A percentile compares a stretch with the other conserved stretches of the same genome.
phyloP scores from a whole-genome alignment of 1,139 yeast genomes.

The Sugiyamaella sp. region DNA sequence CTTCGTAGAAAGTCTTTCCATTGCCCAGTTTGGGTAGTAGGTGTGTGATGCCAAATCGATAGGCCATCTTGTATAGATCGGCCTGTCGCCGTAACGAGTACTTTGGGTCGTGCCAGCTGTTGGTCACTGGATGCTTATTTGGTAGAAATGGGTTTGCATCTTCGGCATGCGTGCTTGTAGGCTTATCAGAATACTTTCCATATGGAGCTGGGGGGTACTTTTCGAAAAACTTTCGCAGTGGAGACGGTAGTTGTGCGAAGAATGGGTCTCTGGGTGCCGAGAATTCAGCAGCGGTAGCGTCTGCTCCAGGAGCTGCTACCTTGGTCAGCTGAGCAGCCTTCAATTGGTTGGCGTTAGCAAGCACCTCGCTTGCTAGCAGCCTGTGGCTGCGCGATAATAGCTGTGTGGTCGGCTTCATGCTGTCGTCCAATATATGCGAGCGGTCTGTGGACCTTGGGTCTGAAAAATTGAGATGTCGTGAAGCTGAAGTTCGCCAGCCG shows the following conservation, averaged over 20 bases:
- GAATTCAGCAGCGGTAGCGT: slow-evolving; percentile 15
- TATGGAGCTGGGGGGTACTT: slow-evolving; percentile 89
- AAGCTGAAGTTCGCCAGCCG: not conserved
- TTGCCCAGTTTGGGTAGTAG: slow-evolving; percentile 74
- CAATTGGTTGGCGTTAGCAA: slow-evolving; percentile 30
- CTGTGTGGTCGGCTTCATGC: slow-evolving; percentile 32
- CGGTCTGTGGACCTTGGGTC: not conserved
- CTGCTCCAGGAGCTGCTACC: slow-evolving; percentile 22
- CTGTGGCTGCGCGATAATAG: slow-evolving; percentile 30
- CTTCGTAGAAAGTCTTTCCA: slow-evolving; percentile 73
- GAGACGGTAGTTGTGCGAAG: slow-evolving; percentile 59
- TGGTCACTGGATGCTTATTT: slow-evolving; percentile 80
- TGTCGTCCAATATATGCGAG: not conserved
- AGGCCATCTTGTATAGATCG: slow-evolving; percentile 81
- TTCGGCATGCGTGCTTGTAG: slow-evolving; percentile 66
- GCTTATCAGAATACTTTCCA: slow-evolving; percentile 61
- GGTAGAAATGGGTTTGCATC: slow-evolving; percentile 87
- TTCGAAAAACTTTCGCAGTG: slow-evolving; percentile 73
- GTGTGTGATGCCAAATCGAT: slow-evolving; percentile 76
- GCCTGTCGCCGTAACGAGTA: slow-evolving; percentile 84
- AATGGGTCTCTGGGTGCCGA: slow-evolving; percentile 30
- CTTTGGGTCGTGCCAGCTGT: slow-evolving; percentile 74
- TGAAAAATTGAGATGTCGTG: slow-evolving; percentile 7
- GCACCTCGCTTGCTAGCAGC: slow-evolving; percentile 37
- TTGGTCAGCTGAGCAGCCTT: slow-evolving; percentile 22